Percentiles rank a stretch among this genome's conserved stretches.
phyloP scores from a whole-genome alignment of 768 basidiomycete genomes.

The Phaeolepiota aurea region DNA sequence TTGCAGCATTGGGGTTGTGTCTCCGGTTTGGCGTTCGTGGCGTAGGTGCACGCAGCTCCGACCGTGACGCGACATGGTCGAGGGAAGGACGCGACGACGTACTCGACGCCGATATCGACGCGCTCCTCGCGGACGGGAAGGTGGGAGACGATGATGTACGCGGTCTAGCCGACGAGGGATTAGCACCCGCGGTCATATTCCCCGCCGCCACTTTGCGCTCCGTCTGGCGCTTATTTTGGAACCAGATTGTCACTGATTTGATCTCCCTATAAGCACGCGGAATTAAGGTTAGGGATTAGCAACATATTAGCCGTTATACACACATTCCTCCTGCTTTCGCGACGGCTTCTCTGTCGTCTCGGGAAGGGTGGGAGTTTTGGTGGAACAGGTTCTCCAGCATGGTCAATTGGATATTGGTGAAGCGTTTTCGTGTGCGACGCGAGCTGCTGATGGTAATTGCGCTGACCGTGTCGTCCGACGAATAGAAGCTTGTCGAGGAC shows the following conservation, averaged over 20 bases:
- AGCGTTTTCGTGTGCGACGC: conserved; percentile 63
- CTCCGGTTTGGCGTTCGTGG: conserved; percentile 32
- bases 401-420: conserved; percentile 58
- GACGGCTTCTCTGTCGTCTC: conserved; percentile 60
- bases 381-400: conserved; percentile 71
- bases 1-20: conserved; percentile 25
- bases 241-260: conserved; percentile 74
- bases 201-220: conserved; percentile 47
- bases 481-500: conserved; percentile 48
- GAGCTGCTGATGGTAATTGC: conserved; percentile 22
- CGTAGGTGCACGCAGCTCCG: conserved; percentile 34
- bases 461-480: conserved; percentile 33
- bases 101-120: conserved; percentile 13
- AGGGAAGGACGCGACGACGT: conserved; percentile 35
- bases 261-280: conserved; percentile 39
- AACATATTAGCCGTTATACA: conserved; percentile 15
- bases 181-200: conserved; percentile 18
- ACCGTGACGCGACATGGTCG: conserved; percentile 51
- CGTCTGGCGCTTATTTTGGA: conserved; percentile 75
- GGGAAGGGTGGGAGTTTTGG: conserved; percentile 65
- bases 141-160: conserved; percentile 22
- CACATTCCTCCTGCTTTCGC: conserved; percentile 59
- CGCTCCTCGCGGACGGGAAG: conserved; percentile 18
- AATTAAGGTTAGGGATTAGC: conserved; percentile 6
- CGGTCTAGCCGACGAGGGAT: conserved; percentile 10